These are phyloP conservation scores for Crithidia acanthocephali DNA, from an alignment of 208 protist species.

Conservation along the genomic window DNA sequence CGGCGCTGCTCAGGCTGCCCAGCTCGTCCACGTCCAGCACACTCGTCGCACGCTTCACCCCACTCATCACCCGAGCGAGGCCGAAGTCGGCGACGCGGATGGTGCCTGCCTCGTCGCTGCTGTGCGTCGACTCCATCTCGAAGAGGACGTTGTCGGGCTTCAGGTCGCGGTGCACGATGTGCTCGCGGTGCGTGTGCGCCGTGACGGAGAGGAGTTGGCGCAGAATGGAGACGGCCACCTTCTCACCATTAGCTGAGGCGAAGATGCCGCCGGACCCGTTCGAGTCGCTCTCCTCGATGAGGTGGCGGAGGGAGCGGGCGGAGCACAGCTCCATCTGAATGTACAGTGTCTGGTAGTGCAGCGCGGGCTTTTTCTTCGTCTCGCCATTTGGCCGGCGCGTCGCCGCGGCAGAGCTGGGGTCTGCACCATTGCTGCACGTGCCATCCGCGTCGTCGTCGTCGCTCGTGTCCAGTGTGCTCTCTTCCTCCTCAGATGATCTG, in stretches of 20 bases:
- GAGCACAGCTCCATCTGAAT: slow-evolving; percentile 92
- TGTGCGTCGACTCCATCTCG: slow-evolving; percentile 52
- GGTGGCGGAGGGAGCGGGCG: slow-evolving; percentile 63
- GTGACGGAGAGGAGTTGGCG: slow-evolving; percentile 80
- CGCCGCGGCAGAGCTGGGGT: not conserved
- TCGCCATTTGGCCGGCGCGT: not conserved
- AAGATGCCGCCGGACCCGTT: slow-evolving; percentile 42
- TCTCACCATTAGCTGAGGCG: slow-evolving; percentile 55
- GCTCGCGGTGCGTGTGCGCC: slow-evolving; percentile 73
- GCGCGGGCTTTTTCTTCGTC: not conserved
- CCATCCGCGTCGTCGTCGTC: slow-evolving; percentile 1
- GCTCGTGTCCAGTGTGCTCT: slow-evolving; percentile 8
- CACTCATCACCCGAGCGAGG: slow-evolving; percentile 64
- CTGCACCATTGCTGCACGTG: not conserved
- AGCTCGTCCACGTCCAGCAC: slow-evolving; percentile 44
- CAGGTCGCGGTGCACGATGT: slow-evolving; percentile 82
- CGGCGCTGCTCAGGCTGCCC: slow-evolving; percentile 8
- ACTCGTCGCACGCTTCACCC: slow-evolving; percentile 54
- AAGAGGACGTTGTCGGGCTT: slow-evolving; percentile 89
- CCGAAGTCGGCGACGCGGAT: slow-evolving; percentile 89
- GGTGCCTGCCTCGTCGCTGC: slow-evolving; percentile 55
- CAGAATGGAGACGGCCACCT: slow-evolving; percentile 69
- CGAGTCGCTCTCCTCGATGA: slow-evolving; percentile 75
- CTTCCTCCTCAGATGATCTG: slow-evolving; percentile 14
- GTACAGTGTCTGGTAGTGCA: slow-evolving; percentile 70